Conservation (phyloP, 208 protist genomes). For the Tritrichomonas musculus region DNA sequence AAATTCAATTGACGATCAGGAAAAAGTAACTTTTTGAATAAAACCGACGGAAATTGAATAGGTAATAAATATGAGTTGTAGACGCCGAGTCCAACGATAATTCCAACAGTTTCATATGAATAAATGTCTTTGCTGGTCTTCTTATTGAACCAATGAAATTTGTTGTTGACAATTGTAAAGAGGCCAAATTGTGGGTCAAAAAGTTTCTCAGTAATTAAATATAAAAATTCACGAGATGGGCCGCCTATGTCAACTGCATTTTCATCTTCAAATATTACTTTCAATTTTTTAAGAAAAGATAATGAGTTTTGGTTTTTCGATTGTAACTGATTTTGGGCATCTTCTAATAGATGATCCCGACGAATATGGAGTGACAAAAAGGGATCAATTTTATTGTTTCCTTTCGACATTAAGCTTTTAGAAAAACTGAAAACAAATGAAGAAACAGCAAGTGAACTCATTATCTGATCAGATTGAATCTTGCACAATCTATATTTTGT, state of each 20-base stretch:
- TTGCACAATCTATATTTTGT: background rate
- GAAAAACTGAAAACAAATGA: background rate
- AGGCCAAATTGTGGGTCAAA: conserved; percentile 76
- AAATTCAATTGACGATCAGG: background rate
- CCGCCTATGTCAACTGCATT: conserved; percentile 83
- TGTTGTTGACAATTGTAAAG: conserved; percentile 62
- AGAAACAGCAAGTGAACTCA: background rate
- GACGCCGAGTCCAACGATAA: conserved; percentile 70
- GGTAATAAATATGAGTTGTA: conserved; percentile 80
- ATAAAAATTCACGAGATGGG: conserved; percentile 89
- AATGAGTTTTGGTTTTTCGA: conserved; percentile 45
- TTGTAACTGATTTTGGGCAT: background rate
- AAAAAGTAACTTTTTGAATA: conserved; percentile 46
- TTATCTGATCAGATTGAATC: background rate
- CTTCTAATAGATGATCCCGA: background rate
- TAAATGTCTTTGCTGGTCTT: conserved; percentile 43
- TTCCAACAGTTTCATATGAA: conserved; percentile 35
- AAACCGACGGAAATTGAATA: conserved; percentile 65
- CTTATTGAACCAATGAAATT: conserved; percentile 66
- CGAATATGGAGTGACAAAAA: background rate
- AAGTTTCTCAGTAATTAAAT: conserved; percentile 71
- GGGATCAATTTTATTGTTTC: background rate
- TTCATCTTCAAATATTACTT: conserved; percentile 71
- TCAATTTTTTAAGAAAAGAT: conserved; percentile 67
- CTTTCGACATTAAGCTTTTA: background rate